These are phyloP conservation scores for Entoloma clypeatum DNA, from an alignment of 1,284 basidiomycete species.

Conservation along the genomic window DNA sequence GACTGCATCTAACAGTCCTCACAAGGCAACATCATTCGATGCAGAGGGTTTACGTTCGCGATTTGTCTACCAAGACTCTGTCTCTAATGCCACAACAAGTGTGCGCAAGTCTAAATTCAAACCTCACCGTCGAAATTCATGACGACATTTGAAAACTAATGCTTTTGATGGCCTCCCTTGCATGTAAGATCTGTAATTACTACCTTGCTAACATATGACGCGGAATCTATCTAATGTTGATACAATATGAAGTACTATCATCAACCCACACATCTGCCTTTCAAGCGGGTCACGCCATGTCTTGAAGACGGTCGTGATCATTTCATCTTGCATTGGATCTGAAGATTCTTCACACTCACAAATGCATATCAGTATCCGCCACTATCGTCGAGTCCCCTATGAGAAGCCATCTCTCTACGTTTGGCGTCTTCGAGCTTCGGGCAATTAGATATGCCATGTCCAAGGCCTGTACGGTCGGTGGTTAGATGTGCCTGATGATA, in stretches of 20 bases:
- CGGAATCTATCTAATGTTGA: too few relatives aligned
- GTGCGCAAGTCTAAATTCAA: conserved; percentile 20
- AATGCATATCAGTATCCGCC: conserved; percentile 25
- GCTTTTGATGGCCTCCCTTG: too few relatives aligned
- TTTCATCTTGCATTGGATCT: too few relatives aligned
- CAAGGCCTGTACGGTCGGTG: conserved; percentile 58
- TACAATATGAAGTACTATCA: too few relatives aligned
- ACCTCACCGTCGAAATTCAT: conserved; percentile 11
- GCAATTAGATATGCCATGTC: conserved; percentile 91
- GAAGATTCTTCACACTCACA: not conserved
- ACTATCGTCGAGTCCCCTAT: conserved; percentile 62
- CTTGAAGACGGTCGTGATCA: too few relatives aligned
- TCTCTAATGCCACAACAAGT: conserved; percentile 8
- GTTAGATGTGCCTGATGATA: not conserved
- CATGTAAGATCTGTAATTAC: conserved; percentile 3
- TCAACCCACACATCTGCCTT: too few relatives aligned
- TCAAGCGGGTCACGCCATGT: too few relatives aligned
- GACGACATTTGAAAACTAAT: conserved; percentile 1
- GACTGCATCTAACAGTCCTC: conserved; percentile 2
- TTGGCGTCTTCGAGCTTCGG: conserved; percentile 96
- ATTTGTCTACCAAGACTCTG: conserved; percentile 15
- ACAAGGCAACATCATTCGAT: conserved; percentile 8
- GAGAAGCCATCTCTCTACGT: conserved; percentile 83
- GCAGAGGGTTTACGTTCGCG: conserved; percentile 15
- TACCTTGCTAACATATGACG: conserved; percentile 6